Evolutionary conservation across 208 protist species (phyloP).

Genomic region (Crithidia bombi): DNA sequence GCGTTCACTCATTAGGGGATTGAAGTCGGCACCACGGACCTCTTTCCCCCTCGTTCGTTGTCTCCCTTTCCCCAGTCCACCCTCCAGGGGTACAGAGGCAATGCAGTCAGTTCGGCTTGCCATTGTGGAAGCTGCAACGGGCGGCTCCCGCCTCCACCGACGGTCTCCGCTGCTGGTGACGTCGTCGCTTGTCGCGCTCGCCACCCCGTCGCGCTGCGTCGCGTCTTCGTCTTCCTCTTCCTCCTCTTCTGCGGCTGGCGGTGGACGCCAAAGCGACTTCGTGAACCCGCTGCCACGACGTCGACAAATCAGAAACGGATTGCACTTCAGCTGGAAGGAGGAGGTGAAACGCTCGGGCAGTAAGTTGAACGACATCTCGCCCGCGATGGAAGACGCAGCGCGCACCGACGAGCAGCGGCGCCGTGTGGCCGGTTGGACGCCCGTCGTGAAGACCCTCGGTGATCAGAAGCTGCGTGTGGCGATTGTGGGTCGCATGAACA

Average conservation of each 20-base stretch:
- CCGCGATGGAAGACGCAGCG: constrained; percentile 58
- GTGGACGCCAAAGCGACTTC: not conserved
- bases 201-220: not conserved
- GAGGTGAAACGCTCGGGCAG: constrained; percentile 63
- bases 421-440: constrained; percentile 77
- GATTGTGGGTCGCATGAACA: constrained; percentile 90
- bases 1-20: no score
- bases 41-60: no score
- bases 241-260: not conserved
- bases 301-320: constrained; percentile 55
- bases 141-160: not conserved
- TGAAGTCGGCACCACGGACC: no score
- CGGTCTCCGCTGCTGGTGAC: not conserved
- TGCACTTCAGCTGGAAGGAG: constrained; percentile 67
- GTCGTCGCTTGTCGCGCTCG: not conserved
- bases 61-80: no score
- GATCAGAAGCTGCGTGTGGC: constrained; percentile 87
- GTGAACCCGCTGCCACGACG: constrained; percentile 45
- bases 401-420: constrained; percentile 77
- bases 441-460: constrained; percentile 80
- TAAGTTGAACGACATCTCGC: constrained; percentile 76
- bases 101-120: no score
- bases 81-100: no score
- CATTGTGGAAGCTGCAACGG: not conserved
- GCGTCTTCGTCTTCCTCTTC: not conserved